A percentile compares a stretch with the other conserved stretches of the same genome.
Evolutionary conservation across 2,329 filamentous ascomycete genomes (phyloP).

Genomic region (Alternaria consortialis): DNA sequence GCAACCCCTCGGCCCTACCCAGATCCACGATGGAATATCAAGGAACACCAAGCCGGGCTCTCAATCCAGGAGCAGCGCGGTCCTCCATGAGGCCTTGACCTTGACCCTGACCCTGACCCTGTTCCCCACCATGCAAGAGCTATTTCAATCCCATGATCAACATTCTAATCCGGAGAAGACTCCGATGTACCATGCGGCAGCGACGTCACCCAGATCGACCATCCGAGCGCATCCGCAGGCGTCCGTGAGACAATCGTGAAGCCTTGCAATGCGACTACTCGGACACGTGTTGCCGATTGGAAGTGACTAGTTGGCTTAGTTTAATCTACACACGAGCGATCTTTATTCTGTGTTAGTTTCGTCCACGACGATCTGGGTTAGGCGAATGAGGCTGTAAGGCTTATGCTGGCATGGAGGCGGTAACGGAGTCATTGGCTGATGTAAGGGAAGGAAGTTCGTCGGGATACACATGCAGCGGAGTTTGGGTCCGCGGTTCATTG

Average conservation of each 20-base stretch:
- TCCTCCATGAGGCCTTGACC: not conserved
- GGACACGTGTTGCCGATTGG: not conserved
- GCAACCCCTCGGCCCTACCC: not conserved
- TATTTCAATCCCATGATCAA: not conserved
- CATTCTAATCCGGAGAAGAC: not conserved
- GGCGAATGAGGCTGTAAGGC: not conserved
- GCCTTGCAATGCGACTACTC: not conserved
- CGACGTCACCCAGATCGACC: not conserved
- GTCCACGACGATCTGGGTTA: not conserved
- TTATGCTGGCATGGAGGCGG: not conserved
- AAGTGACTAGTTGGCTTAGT: not conserved
- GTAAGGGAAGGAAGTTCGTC: not conserved
- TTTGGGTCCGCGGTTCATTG: not conserved
- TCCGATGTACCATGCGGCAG: not conserved
- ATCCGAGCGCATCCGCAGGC: not conserved
- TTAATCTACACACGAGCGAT: not conserved
- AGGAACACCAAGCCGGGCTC: not conserved
- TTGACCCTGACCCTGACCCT: not conserved
- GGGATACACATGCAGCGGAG: not conserved
- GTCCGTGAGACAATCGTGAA: not conserved
- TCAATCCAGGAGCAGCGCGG: slow-evolving; percentile 2
- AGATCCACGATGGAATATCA: not conserved
- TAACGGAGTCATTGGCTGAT: not conserved
- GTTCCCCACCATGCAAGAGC: not conserved
- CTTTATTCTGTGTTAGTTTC: not conserved